Conservation (phyloP, 345 rosid species). For the Acer yangbiense region DNA sequence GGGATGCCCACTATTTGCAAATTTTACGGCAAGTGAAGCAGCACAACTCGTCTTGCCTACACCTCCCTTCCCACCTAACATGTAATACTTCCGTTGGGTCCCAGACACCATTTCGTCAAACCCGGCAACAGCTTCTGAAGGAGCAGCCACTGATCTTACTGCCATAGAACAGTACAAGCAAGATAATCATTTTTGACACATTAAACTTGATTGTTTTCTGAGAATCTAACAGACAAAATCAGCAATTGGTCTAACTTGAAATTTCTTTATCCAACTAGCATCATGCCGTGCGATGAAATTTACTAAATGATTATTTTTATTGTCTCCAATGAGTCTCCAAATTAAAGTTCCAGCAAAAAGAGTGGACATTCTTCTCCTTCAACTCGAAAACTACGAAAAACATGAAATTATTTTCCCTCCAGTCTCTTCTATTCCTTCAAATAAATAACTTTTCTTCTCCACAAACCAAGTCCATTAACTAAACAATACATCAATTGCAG, state of each 20-base stretch:
- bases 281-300: neutral
- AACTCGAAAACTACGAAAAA: too few species aligned
- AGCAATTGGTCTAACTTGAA: neutral
- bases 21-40: constrained; percentile 95
- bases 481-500: neutral
- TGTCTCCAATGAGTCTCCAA: neutral
- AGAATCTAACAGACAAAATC: constrained; percentile 4
- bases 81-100: constrained; percentile 83
- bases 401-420: neutral
- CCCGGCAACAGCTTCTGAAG: constrained; percentile 67
- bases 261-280: neutral
- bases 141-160: constrained; percentile 87
- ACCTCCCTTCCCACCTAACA: constrained; percentile 99
- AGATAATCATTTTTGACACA: constrained; percentile 4
- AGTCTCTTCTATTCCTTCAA: neutral
- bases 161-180: constrained; percentile 25
- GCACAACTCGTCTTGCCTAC: constrained; percentile 99
- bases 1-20: constrained; percentile 95
- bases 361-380: too few species aligned
- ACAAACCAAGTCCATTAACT: neutral
- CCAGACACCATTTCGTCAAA: constrained; percentile 91
- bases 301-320: neutral
- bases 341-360: too few species aligned
- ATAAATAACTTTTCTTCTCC: neutral
- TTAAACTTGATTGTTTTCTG: neutral